Evolutionary conservation across 129 eudicot species (phyloP), one percentile per base, ranked within the genome.

Genomic region (Erigeron canadensis): DNA sequence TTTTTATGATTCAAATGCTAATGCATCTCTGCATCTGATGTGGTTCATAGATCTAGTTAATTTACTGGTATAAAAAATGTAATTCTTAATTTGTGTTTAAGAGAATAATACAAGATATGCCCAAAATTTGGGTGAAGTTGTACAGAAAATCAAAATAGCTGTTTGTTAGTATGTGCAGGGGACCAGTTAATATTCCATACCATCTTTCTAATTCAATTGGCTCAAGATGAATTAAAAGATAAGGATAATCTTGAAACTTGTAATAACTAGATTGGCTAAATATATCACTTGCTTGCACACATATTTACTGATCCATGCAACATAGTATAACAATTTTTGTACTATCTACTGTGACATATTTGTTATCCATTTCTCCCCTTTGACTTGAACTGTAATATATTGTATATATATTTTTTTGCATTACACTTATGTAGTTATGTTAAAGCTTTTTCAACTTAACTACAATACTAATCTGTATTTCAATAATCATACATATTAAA

Each of bases 81-180:
- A 38, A 8, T 51, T 48, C 8, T 46, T 46, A 44, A 44, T 75
- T 10, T 75, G 47, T 74, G 39, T 8, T 68, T n/a, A 63, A n/a
- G 34, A 39, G 67, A 62, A 70, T 58, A 61, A 69, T 50, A 50
- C 70, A 70, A 50, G 39, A 77, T 23, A 11, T 53, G 23, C 57
- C 57, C 48, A 61, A 77, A 51, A 48, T 70, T 59, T 61, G 71
- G 28, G 65, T 60, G 41, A 69, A 66, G 43, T 58, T 55, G 67
- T 44, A 56, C 69, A 69, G 18, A 47, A 77, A 45, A 61, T 61
- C 57, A 69, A 70, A 44, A 61, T 55, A 18, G 56, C 41, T 61
- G 81, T 48, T 21, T 55, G 79, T 44, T 43, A 4, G 59, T 75
- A 75, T 75, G 66, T 28, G 67, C 45, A 40, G 63, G 79, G 79